Conservation (phyloP, 208 protist genomes). For the Angomonas deanei region DNA sequence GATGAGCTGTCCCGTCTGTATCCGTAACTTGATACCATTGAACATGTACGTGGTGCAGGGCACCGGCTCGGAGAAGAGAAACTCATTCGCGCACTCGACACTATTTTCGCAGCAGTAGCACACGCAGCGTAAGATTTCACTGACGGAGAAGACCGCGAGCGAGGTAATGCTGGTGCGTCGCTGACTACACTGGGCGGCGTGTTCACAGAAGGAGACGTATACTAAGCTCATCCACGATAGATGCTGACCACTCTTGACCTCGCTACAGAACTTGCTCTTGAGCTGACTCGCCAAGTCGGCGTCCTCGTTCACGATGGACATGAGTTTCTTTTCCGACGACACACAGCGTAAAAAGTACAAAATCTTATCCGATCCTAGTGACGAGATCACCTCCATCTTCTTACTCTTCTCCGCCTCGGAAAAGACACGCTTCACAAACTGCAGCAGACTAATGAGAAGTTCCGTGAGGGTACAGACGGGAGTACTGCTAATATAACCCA, state of each 20-base stretch:
- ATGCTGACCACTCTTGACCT: constrained; percentile 22
- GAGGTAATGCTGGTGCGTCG: constrained; percentile 18
- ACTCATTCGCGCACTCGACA: constrained; percentile 27
- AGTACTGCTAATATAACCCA: constrained; percentile 49
- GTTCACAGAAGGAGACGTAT: constrained; percentile 50
- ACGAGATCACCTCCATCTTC: constrained; percentile 24
- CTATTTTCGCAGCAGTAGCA: constrained; percentile 38
- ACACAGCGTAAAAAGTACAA: constrained; percentile 52
- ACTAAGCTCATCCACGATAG: constrained; percentile 42
- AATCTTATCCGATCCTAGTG: constrained; percentile 36
- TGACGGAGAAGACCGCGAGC: constrained; percentile 23
- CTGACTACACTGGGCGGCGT: constrained; percentile 20
- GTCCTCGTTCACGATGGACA: constrained; percentile 25
- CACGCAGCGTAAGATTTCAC: constrained; percentile 44
- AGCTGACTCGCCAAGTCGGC: constrained; percentile 2
- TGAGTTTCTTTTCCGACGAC: constrained; percentile 37
- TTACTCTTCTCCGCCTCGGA: constrained; percentile 4
- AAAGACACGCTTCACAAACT: constrained; percentile 35
- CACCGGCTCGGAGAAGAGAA: constrained; percentile 67
- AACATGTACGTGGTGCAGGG: constrained; percentile 65
- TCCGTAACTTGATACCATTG: constrained; percentile 66
- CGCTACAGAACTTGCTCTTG: constrained; percentile 21
- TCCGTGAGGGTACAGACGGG: constrained; percentile 14
- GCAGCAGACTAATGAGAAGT: constrained; percentile 35
- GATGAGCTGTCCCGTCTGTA: constrained; percentile 32